Evolutionary conservation across 2,329 filamentous ascomycete species (phyloP).

Genomic region (Zymoseptoria tritici): DNA sequence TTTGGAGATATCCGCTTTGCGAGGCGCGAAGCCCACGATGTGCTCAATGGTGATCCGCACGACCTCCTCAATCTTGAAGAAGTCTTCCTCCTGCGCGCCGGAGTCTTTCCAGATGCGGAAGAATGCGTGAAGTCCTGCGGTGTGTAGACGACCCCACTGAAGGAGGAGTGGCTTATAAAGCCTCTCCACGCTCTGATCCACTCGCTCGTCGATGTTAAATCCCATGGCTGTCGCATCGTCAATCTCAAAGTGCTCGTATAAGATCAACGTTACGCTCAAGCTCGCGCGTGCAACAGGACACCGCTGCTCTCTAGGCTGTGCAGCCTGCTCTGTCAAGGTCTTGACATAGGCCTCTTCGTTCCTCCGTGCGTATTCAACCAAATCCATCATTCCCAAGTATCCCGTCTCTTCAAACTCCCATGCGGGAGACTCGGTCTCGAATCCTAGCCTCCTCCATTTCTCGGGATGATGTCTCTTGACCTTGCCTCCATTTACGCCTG

Average conservation of each 20-base stretch:
- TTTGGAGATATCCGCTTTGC: conserved; percentile 76
- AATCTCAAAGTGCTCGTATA: conserved; percentile 95
- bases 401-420: conserved; percentile 79
- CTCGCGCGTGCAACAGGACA: conserved; percentile 85
- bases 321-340: conserved; percentile 78
- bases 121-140: conserved; percentile 76
- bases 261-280: conserved; percentile 73
- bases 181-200: conserved; percentile 58
- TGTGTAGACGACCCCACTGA: conserved; percentile 89
- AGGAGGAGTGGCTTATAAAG: conserved; percentile 80
- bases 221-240: conserved; percentile 40
- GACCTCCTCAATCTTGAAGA: conserved; percentile 87
- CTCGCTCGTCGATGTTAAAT: conserved; percentile 46
- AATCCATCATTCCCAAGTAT: conserved; percentile 93
- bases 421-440: conserved; percentile 80
- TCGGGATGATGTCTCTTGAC: conserved; percentile 67
- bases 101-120: conserved; percentile 90
- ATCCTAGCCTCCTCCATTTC: conserved; percentile 89
- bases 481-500: conserved; percentile 22
- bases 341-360: conserved; percentile 92
- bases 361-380: conserved; percentile 87
- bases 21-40: conserved; percentile 71
- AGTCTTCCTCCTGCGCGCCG: conserved; percentile 75
- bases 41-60: conserved; percentile 85
- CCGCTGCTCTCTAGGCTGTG: conserved; percentile 60